A percentile compares a stretch with the other conserved stretches of the same genome.
phyloP scores from a whole-genome alignment of 2,329 filamentous ascomycete genomes.

The Aspergillus novofumigatus region DNA sequence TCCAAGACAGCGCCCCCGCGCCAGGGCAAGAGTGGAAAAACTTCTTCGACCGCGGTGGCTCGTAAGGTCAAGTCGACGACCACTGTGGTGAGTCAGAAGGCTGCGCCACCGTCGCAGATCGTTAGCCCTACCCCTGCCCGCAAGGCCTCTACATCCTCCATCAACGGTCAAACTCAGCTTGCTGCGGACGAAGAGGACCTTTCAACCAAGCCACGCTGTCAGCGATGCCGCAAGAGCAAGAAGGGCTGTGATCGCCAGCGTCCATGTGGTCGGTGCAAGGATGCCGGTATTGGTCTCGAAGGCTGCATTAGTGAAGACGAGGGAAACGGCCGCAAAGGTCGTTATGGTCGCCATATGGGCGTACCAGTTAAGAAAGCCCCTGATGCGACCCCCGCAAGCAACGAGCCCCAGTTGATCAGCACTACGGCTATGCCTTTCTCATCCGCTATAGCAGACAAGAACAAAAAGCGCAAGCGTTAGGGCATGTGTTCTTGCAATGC shows the following conservation, averaged over 20 bases:
- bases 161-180: constrained; percentile 60
- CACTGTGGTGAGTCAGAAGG: constrained; percentile 26
- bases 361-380: constrained; percentile 59
- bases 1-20: constrained; percentile 26
- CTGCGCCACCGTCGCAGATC: constrained; percentile 36
- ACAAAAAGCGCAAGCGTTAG: constrained; percentile 66
- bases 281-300: constrained; percentile 88
- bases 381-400: constrained; percentile 48
- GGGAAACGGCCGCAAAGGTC: constrained; percentile 91
- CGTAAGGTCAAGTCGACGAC: constrained; percentile 37
- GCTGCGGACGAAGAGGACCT: constrained; percentile 79
- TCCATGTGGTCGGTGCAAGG: constrained; percentile 90
- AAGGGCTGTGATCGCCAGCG: constrained; percentile 97
- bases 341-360: constrained; percentile 72
- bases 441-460: constrained; percentile 50
- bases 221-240: constrained; percentile 98
- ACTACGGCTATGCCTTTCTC: constrained; percentile 27
- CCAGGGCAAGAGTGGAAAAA: constrained; percentile 34
- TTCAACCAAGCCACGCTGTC: constrained; percentile 93
- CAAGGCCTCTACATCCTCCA: constrained; percentile 53
- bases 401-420: constrained; percentile 44
- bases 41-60: constrained; percentile 24
- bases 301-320: constrained; percentile 97
- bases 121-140: constrained; percentile 48
- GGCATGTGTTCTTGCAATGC: neutral